These are phyloP conservation scores for Chenopodium quinoa DNA, from an alignment of 148 eudicot species.

Conservation along the genomic window DNA sequence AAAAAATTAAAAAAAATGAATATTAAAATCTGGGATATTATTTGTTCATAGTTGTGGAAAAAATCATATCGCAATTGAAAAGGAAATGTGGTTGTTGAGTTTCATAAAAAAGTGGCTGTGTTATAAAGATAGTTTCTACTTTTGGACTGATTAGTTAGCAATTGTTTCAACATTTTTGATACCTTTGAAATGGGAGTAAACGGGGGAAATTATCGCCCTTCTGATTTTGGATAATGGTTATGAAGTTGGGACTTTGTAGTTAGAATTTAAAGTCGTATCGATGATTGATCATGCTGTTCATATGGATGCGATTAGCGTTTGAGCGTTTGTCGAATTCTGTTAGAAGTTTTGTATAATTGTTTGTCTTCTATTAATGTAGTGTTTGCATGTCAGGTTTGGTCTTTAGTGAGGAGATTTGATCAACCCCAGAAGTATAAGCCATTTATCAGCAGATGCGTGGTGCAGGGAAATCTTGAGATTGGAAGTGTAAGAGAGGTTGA, in stretches of 20 bases:
- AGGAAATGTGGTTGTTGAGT: background rate
- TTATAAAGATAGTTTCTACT: background rate
- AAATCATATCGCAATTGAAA: no score
- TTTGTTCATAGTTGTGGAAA: no score
- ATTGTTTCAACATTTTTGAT: background rate
- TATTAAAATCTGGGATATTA: no score
- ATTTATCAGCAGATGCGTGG: slow-evolving; percentile 54
- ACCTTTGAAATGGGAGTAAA: background rate
- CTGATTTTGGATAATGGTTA: background rate
- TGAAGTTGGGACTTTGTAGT: background rate
- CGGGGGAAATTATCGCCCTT: background rate
- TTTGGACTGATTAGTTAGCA: background rate
- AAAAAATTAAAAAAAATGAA: no score
- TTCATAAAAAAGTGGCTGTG: background rate
- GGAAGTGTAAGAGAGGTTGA: slow-evolving; percentile 73
- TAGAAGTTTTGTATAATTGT: background rate
- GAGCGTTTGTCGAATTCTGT: background rate
- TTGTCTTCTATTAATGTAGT: background rate
- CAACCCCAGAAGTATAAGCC: slow-evolving; percentile 72
- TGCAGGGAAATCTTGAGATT: slow-evolving; percentile 53
- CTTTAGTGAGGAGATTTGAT: slow-evolving; percentile 67
- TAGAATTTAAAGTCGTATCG: background rate
- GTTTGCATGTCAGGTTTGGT: slow-evolving; percentile 50
- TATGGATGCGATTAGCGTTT: background rate
- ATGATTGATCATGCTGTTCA: background rate